A percentile compares a stretch with the other conserved stretches of the same genome.
Conservation (phyloP, 129 eudicot genomes). For the Flaveria ramosissima region DNA sequence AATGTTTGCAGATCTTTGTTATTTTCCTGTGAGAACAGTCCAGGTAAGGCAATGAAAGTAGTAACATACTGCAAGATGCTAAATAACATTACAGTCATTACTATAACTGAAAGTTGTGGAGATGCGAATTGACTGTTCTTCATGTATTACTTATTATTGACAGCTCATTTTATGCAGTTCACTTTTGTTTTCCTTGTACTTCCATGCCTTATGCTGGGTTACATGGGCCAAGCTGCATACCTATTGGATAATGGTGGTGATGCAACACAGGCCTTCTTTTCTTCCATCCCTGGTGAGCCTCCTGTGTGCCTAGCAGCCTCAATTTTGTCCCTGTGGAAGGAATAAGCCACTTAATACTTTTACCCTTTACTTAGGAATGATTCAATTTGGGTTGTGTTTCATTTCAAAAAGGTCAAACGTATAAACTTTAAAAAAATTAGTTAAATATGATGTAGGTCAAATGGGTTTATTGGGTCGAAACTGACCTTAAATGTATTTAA, state of each 20-base stretch:
- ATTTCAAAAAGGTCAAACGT: background rate
- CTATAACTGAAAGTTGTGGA: slow-evolving; percentile 3
- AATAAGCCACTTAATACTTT: background rate
- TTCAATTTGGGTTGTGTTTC: slow-evolving; percentile 2
- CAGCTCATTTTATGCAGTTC: slow-evolving; percentile 53
- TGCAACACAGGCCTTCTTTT: slow-evolving; percentile 74
- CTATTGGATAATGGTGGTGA: slow-evolving; percentile 76
- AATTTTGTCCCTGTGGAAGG: slow-evolving; percentile 15
- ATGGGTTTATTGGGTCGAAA: background rate
- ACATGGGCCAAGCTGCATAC: slow-evolving; percentile 97
- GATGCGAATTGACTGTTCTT: background rate
- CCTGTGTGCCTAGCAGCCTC: slow-evolving; percentile 16
- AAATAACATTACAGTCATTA: too few relatives aligned
- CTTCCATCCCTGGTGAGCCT: slow-evolving; percentile 85
- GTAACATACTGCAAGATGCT: background rate
- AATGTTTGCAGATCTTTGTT: slow-evolving; percentile 97
- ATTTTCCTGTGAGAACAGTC: slow-evolving; percentile 91
- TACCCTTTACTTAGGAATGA: background rate
- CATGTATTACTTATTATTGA: slow-evolving; percentile 3
- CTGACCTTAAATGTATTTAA: background rate
- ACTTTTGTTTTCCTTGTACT: slow-evolving; percentile 85
- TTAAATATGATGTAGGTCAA: background rate
- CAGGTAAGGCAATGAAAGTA: slow-evolving; percentile 55
- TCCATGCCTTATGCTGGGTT: slow-evolving; percentile 96
- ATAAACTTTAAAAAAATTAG: background rate